Evolutionary conservation across 78 protist genomes (phyloP), one percentile per base, ranked within the genome.

Genomic region (Tieghemostelium lacteum): DNA sequence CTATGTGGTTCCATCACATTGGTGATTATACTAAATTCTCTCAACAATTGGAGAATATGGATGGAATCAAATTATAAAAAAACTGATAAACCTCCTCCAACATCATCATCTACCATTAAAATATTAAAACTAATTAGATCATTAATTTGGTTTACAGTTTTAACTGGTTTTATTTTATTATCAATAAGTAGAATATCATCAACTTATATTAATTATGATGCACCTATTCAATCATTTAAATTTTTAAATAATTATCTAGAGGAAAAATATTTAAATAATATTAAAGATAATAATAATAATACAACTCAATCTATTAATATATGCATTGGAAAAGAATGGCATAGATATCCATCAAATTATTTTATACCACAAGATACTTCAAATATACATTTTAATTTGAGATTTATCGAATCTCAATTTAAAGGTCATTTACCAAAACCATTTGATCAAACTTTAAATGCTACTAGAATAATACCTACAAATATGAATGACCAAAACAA

Each of bases 241-340:
- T 24, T 42, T 24, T 22, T 86, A 26, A 45, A 42, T 65, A 63
- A 86, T 20, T 12, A 86, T 1, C 66, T 69, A 26, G 50, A 52
- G 33, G 50, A 76, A 33, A 60, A 52, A 34, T 37, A 67, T 42
- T 17, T 67, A 26, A 26, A 34, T 40, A 40, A 67, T 40, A 20
- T 24, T 22, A 67, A 67, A 34, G 20, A n/a, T 40, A 16, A 28
- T 67, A 64, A 36, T 64, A 20, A 22, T 62, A 63, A 62, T n/a
- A 60, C 26, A 28, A 64, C 17, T 19, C 22, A 1, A 71, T 39
- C 20, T 28, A 61, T 71, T 70, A 20, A 64, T 54, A 67, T 97
- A 29, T 97, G 99, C 64, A 89, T 97, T 29, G 98, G 98, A 20
- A 94, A 96, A 54, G 98, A 96, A 78, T 97, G 98, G 99, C 93